Conservation (phyloP, 2,329 filamentous ascomycete species). For the Sporothrix luriei region DNA sequence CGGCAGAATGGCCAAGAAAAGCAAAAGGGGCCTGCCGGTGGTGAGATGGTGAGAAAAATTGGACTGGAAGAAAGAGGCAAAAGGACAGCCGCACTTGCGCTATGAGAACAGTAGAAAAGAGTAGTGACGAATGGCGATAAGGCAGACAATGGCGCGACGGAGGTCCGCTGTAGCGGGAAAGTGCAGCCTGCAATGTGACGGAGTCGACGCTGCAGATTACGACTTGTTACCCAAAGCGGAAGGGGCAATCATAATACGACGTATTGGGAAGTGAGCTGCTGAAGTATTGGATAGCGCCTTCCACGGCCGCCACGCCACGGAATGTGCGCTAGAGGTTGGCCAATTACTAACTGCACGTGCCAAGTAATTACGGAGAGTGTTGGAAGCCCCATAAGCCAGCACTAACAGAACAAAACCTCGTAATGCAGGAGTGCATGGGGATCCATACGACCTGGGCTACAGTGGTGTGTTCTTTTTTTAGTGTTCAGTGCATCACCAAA, state of each 20-base stretch:
- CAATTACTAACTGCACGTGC: slow-evolving; percentile 18
- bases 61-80: slow-evolving; percentile 16
- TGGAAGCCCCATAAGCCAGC: not conserved
- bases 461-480: slow-evolving; percentile 22
- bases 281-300: not conserved
- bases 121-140: slow-evolving; percentile 24
- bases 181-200: slow-evolving; percentile 6
- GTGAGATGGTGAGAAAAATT: not conserved
- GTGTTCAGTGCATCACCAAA: not conserved
- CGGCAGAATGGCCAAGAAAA: not conserved
- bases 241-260: not conserved
- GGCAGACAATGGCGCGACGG: slow-evolving; percentile 17
- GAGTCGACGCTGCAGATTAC: slow-evolving; percentile 14
- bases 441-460: not conserved
- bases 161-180: slow-evolving; percentile 1
- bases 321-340: not conserved
- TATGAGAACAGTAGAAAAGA: not conserved
- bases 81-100: not conserved
- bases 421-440: slow-evolving; percentile 1
- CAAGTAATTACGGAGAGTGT: not conserved
- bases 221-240: slow-evolving; percentile 5
- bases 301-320: not conserved
- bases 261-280: not conserved
- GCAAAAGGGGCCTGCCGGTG: slow-evolving; percentile 7
- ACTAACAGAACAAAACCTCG: slow-evolving; percentile 20